These are phyloP conservation scores for Periconia macrospinosa DNA, from an alignment of 2,329 filamentous ascomycete genomes.

Conservation along the genomic window DNA sequence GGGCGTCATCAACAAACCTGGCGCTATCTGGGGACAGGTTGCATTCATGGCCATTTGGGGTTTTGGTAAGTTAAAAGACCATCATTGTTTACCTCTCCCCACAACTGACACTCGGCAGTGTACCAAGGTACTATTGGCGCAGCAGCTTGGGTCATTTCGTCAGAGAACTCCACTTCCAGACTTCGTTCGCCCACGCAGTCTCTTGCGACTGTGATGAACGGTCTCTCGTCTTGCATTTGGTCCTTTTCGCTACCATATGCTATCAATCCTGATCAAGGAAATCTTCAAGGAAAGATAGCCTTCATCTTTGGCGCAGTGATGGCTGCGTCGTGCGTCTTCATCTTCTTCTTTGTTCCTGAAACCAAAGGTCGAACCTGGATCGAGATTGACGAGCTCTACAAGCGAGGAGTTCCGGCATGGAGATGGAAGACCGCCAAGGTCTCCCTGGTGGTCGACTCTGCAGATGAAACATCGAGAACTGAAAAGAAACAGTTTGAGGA, in stretches of 20 bases:
- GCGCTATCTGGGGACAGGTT: constrained; percentile 6
- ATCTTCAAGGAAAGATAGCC: constrained; percentile 60
- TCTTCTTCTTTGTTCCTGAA: constrained; percentile 70
- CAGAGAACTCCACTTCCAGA: constrained; percentile 50
- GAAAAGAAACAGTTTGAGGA: background rate
- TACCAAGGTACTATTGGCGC: constrained; percentile 23
- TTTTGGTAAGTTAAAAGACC: constrained; percentile 2
- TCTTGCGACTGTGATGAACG: constrained; percentile 24
- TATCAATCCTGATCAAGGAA: constrained; percentile 68
- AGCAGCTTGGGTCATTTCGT: constrained; percentile 47
- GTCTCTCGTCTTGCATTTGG: constrained; percentile 16
- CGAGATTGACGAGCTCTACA: constrained; percentile 19
- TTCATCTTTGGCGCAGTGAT: constrained; percentile 59
- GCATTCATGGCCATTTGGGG: constrained; percentile 12
- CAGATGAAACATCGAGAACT: background rate
- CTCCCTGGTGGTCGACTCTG: constrained; percentile 8
- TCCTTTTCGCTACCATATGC: constrained; percentile 61
- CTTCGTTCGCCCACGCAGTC: constrained; percentile 32
- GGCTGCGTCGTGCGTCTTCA: constrained; percentile 46
- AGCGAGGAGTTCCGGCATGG: constrained; percentile 11
- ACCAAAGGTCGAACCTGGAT: constrained; percentile 64
- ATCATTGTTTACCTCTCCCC: background rate
- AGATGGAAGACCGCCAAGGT: constrained; percentile 13
- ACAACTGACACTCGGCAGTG: background rate
- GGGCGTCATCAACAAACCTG: constrained; percentile 10